A percentile compares a stretch with the other conserved stretches of the same genome.
Conservation (phyloP, 192 early-diverging fungal species). For the Coemansia guatemalensis region DNA sequence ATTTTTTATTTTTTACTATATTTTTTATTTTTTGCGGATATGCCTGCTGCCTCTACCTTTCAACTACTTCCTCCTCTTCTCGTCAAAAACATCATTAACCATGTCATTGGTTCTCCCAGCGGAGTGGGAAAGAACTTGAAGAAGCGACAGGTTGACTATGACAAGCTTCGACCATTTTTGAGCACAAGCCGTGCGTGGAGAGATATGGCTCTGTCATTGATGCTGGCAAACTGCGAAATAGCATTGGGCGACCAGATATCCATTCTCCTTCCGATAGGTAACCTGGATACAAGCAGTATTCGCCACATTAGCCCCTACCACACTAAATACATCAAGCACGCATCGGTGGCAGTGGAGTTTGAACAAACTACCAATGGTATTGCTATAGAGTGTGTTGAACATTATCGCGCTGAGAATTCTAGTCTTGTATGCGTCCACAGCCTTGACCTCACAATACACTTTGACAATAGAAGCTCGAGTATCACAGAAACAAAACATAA, state of each 20-base stretch:
- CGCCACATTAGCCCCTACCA: not conserved
- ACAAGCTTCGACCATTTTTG: not conserved
- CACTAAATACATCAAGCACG: not conserved
- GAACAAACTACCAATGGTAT: not conserved
- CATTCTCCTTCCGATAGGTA: not conserved
- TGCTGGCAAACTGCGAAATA: not conserved
- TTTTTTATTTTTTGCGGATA: not conserved
- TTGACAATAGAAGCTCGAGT: not conserved
- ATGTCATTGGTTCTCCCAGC: not conserved
- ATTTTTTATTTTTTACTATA: not conserved
- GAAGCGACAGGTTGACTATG: not conserved
- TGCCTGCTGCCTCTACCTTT: not conserved
- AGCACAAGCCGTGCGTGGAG: not conserved
- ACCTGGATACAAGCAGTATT: not conserved
- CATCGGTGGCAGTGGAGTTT: not conserved
- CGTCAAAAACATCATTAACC: not conserved
- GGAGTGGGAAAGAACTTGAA: not conserved
- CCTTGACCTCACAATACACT: not conserved
- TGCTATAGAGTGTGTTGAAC: not conserved
- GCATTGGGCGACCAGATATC: not conserved
- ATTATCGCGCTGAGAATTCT: not conserved
- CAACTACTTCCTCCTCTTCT: not conserved
- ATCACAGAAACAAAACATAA: slow-evolving; percentile 1
- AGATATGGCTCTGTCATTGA: not conserved
- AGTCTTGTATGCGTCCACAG: not conserved